These are phyloP conservation scores for Rhododendron mucronatum DNA, from an alignment of 148 eudicot species.

Conservation along the genomic window DNA sequence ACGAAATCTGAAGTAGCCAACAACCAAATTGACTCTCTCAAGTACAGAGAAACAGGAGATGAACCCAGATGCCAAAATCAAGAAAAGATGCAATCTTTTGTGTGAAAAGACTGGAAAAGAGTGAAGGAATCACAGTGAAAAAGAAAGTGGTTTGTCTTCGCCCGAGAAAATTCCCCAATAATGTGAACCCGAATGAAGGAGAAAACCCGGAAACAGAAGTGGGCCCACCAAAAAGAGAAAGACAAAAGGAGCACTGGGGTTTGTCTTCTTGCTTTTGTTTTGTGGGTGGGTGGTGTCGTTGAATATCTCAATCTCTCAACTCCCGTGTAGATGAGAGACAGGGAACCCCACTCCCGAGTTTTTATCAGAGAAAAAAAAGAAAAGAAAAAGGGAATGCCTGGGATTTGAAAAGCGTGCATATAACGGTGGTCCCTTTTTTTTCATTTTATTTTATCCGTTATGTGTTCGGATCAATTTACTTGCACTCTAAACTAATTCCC, in stretches of 20 bases:
- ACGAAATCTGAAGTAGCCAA: background rate
- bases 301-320: conserved; percentile 5
- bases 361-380: no score
- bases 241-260: conserved; percentile 16
- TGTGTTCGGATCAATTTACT: no score
- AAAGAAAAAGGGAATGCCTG: background rate
- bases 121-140: conserved; percentile 4
- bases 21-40: background rate
- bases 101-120: background rate
- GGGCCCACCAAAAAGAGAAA: conserved; percentile 11
- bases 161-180: conserved; percentile 11
- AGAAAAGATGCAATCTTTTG: background rate
- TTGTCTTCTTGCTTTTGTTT: conserved; percentile 10
- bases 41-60: background rate
- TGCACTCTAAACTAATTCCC: no score
- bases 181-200: background rate
- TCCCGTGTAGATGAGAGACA: conserved; percentile 1
- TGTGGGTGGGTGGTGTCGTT: conserved; percentile 3
- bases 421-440: background rate
- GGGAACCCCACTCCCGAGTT: background rate
- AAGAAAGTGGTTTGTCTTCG: conserved; percentile 2
- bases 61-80: conserved; percentile 6
- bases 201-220: background rate
- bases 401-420: background rate
- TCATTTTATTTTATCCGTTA: no score